These are phyloP conservation scores for Ogataea thermomethanolica DNA, from an alignment of 805 yeast genomes.

Conservation along the genomic window DNA sequence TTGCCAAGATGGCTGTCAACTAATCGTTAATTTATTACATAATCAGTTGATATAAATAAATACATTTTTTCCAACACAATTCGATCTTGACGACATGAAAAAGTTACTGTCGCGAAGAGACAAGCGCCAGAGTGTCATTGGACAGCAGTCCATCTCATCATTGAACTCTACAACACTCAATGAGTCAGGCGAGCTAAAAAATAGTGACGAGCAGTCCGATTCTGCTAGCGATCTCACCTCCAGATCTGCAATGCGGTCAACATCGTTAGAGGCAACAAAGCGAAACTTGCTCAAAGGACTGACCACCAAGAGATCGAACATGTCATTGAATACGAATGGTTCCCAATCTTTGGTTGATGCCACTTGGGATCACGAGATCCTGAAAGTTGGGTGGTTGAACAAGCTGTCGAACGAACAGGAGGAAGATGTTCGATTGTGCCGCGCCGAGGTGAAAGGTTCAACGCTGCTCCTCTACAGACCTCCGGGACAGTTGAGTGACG, in stretches of 20 bases:
- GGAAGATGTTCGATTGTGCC: slow-evolving; percentile 43
- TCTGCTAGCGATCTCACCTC: slow-evolving; percentile 1
- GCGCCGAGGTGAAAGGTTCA: slow-evolving; percentile 72
- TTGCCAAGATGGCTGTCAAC: slow-evolving; percentile 48
- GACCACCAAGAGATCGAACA: slow-evolving; percentile 15
- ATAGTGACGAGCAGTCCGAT: slow-evolving; percentile 1
- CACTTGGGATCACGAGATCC: slow-evolving; percentile 33
- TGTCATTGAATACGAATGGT: slow-evolving; percentile 13
- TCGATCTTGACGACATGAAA: slow-evolving; percentile 19
- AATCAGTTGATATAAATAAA: background rate
- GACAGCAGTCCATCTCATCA: slow-evolving; percentile 1
- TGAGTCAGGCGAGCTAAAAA: slow-evolving; percentile 12
- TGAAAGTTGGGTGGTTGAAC: slow-evolving; percentile 62
- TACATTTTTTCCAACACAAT: slow-evolving; percentile 1
- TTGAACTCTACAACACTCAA: slow-evolving; percentile 3
- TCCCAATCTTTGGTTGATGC: slow-evolving; percentile 26
- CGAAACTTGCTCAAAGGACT: slow-evolving; percentile 19
- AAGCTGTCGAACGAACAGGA: slow-evolving; percentile 35
- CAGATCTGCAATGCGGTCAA: slow-evolving; percentile 5
- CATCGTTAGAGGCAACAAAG: slow-evolving; percentile 7
- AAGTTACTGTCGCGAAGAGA: slow-evolving; percentile 35
- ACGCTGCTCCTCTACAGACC: slow-evolving; percentile 58
- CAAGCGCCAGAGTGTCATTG: slow-evolving; percentile 19
- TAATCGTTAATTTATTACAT: slow-evolving; percentile 2
- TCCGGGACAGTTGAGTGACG: slow-evolving; percentile 43